Evolutionary conservation across 306 rosid genomes (phyloP), one percentile per base, ranked within the genome.

Genomic region (Delonix regia): DNA sequence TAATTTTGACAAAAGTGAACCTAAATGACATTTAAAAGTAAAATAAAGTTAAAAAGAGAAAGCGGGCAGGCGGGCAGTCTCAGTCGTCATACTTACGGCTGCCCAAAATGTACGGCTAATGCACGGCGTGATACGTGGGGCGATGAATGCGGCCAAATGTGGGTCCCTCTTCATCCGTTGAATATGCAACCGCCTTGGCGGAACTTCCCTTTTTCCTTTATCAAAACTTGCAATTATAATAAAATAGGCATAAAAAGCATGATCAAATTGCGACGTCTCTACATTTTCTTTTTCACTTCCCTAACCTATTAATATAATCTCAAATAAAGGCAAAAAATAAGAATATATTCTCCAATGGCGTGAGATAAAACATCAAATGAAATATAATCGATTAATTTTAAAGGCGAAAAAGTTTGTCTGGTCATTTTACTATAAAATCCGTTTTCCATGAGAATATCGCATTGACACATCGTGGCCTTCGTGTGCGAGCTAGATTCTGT

Each of bases 81-180:
- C 33, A 30, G 1, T 36, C 5, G 18, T 18, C 15, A 45, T 45
- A 45, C 13, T 45, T 19, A 19, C 60, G 27, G 60, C 0, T 19
- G 28, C 22, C 60, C 10, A 34, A 33, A 77, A 61, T 4, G 89
- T 90, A 90, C 93, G 88, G 81, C 69, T 25, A 76, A 86, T 59
- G 89, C 86, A 87, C 87, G 89, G 89, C 92, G 93, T 74, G 65
- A 88, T 88, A 82, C 89, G 87, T 79, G 94, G 90, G 79, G 77
- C 93, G 89, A 9, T 82, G 47, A 88, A 85, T 84, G 92, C 90
- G 88, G 88, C 21, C 48, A 38, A 42, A 2, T 4, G 5, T 7
- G 79, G 89, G 80, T 16, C 76, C 86, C 77, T 18, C 72, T 14
- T 2, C 14, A 4, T 28, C 65, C 27, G 53, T 69, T 81, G 9